Base-by-base conservation (phyloP, 495 filamentous ascomycete genomes). In the Acidiella bohemica region DNA sequence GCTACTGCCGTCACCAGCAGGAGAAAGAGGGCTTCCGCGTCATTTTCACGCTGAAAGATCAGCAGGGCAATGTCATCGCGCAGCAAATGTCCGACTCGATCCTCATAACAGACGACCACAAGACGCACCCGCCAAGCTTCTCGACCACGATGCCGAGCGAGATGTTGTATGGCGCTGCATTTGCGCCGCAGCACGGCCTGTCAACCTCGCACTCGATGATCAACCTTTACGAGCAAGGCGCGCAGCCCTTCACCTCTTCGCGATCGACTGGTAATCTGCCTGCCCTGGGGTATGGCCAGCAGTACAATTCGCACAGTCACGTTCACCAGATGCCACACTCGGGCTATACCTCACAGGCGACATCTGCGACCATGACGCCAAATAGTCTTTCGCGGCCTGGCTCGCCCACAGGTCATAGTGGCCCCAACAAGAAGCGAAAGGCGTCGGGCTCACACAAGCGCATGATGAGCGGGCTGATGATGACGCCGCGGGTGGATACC, bases 41-140 rank as follows among this genome's bases (percentile, higher is more conserved):
- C 48, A 92, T 96, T 22, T 90, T 94, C 55, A 95, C 88, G 2
- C 62, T 96, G 37, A 92, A 86, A 53, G 82, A 93, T 62, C 70
- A 78, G 46, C 52, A 69, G 38, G 76, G 73, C 53, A 74, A 75
- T 29, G 60, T 92, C 16, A 59, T 94, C 35, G 80, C 85, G 14
- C 88, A 96, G 53, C 71, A 73, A n/a, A 78, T 93, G 19, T 85
- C 84, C 4, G 72, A 74, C 24, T 78, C 84, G 0, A 90, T 93
- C 40, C 80, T 93, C 69, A 94, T 96, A 51, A 95, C 88, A 1
- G 88, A 96, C 58, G 87, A 96, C 55, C 88, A 96, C 62, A 96
- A 96, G 59, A 87, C 84, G 2, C 77, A 81, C 42, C 60, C 26
- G 12, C 41, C 17, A 6, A 19, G 9, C 16, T 27, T 45, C 12